Conservation (phyloP, 2,329 filamentous ascomycete genomes). For the Metarhizium album region DNA sequence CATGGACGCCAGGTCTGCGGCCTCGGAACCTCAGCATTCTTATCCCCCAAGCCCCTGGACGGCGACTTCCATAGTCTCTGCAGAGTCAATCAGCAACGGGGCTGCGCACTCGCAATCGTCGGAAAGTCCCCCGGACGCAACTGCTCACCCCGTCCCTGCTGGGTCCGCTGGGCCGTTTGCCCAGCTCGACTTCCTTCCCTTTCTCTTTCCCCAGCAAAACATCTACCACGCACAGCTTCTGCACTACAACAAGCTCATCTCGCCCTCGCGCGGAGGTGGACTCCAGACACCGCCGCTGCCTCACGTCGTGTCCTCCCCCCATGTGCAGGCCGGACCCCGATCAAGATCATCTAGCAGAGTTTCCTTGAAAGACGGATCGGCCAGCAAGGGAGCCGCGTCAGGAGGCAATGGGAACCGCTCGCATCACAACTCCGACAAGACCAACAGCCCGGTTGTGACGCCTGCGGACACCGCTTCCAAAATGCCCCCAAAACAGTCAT, state of each 20-base stretch:
- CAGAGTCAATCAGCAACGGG: slow-evolving; percentile 14
- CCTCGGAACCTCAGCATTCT: slow-evolving; percentile 28
- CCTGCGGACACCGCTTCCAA: slow-evolving; percentile 42
- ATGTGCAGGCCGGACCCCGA: slow-evolving; percentile 44
- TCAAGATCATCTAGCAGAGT: slow-evolving; percentile 51
- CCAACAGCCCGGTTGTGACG: slow-evolving; percentile 52
- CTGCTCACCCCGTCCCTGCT: slow-evolving; percentile 10
- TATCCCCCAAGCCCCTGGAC: slow-evolving; percentile 24
- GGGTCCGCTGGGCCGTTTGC: slow-evolving; percentile 23
- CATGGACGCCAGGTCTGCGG: slow-evolving; percentile 28
- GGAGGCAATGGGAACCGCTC: slow-evolving; percentile 57
- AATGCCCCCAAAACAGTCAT: slow-evolving; percentile 36
- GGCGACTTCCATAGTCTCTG: slow-evolving; percentile 17
- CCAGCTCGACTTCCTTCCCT: slow-evolving; percentile 43
- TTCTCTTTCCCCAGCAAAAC: slow-evolving; percentile 48
- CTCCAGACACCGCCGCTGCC: slow-evolving; percentile 45
- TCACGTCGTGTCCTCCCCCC: slow-evolving; percentile 43
- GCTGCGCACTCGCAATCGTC: slow-evolving; percentile 14
- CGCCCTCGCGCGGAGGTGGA: slow-evolving; percentile 43
- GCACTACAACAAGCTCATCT: slow-evolving; percentile 56
- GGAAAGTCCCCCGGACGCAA: slow-evolving; percentile 22
- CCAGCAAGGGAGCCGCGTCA: slow-evolving; percentile 35
- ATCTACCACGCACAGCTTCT: slow-evolving; percentile 52
- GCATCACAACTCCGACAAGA: slow-evolving; percentile 46
- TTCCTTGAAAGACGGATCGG: slow-evolving; percentile 40